Evolutionary conservation across 805 yeast species (phyloP).

Genomic region (Nakazawaea ambrosiae): DNA sequence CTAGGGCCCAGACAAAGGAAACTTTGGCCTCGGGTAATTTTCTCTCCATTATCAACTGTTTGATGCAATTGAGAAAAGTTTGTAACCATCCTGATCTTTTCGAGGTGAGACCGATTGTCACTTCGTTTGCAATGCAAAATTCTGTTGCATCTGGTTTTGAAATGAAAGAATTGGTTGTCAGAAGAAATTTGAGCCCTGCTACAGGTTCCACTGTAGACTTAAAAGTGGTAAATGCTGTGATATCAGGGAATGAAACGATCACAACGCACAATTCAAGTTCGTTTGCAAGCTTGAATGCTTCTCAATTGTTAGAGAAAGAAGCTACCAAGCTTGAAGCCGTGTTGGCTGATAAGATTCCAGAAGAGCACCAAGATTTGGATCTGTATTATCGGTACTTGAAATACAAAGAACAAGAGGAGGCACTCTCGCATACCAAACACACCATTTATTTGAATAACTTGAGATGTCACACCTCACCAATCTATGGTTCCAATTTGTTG

Average conservation of each 20-base stretch:
- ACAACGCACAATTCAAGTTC: constrained; percentile 41
- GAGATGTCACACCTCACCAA: constrained; percentile 59
- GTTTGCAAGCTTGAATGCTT: constrained; percentile 38
- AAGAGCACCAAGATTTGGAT: constrained; percentile 34
- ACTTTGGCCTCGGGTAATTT: constrained; percentile 93
- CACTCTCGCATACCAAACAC: constrained; percentile 49
- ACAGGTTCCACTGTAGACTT: constrained; percentile 34
- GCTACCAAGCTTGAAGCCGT: constrained; percentile 32
- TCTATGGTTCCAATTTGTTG: constrained; percentile 58
- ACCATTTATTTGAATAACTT: constrained; percentile 54
- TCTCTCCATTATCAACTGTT: constrained; percentile 88
- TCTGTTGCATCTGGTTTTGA: constrained; percentile 50
- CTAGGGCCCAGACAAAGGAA: constrained; percentile 90
- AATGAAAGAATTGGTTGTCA: constrained; percentile 31
- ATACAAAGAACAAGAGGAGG: constrained; percentile 42
- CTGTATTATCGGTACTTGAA: constrained; percentile 54
- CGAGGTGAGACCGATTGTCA: constrained; percentile 90
- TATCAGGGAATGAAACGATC: constrained; percentile 38
- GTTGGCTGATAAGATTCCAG: constrained; percentile 22
- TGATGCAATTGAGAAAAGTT: constrained; percentile 95
- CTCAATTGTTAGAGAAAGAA: constrained; percentile 36
- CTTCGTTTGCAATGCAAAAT: constrained; percentile 73
- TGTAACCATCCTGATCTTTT: constrained; percentile 95
- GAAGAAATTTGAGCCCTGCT: constrained; percentile 21
- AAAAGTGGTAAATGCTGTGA: constrained; percentile 52